A percentile compares a stretch with the other conserved stretches of the same genome.
phyloP scores from a whole-genome alignment of 1,284 basidiomycete species.

The Tetrapyrgos nigripes region DNA sequence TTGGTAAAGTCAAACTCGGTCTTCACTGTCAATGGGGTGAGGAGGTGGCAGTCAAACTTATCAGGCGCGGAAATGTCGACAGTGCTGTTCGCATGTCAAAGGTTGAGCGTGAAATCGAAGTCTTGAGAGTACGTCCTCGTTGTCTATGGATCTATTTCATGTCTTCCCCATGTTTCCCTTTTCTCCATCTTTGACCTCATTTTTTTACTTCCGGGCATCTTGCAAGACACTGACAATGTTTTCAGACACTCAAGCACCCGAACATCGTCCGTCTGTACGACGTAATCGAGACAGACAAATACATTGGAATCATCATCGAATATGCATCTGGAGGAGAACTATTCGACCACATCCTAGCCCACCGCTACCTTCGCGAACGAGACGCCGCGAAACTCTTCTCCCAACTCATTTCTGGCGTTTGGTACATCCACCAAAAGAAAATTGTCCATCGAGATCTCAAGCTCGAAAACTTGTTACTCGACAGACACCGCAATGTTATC shows the following conservation, averaged over 20 bases:
- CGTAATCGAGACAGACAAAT: slow-evolving; percentile 99
- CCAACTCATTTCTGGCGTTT: slow-evolving; percentile 98
- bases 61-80: slow-evolving; percentile 93
- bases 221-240: slow-evolving; percentile 3
- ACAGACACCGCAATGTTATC: slow-evolving; percentile 97
- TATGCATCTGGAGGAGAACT: slow-evolving; percentile 98
- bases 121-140: slow-evolving; percentile 77
- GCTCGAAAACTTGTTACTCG: slow-evolving; percentile 96
- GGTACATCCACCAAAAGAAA: slow-evolving; percentile 99
- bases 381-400: slow-evolving; percentile 97
- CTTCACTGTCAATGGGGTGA: slow-evolving; percentile 95
- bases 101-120: slow-evolving; percentile 97
- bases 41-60: slow-evolving; percentile 99
- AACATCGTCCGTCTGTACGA: slow-evolving; percentile 99
- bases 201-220: slow-evolving; percentile 5
- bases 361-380: slow-evolving; percentile 94
- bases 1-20: slow-evolving; percentile 99
- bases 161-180: slow-evolving; percentile 15
- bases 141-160: slow-evolving; percentile 8
- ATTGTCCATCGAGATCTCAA: slow-evolving; percentile 99
- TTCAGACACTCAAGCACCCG: slow-evolving; percentile 91
- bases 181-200: background rate
- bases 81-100: slow-evolving; percentile 89
- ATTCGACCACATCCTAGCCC: slow-evolving; percentile 98
- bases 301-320: slow-evolving; percentile 99